Conservation (phyloP, 352 stramenopile species). For the Phytophthora capsici region DNA sequence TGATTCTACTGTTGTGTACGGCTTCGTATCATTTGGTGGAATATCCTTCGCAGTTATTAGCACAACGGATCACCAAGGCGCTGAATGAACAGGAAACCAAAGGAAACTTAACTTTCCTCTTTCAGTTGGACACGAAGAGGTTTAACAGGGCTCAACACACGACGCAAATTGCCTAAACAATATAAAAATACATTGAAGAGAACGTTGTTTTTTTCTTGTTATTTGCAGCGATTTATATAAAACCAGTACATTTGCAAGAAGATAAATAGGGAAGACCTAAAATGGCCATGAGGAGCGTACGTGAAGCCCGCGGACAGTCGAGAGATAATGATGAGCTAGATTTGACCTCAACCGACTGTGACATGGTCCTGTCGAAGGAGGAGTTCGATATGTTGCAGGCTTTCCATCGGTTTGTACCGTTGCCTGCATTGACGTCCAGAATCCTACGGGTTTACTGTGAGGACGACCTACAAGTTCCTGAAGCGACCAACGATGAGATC, state of each 20-base stretch:
- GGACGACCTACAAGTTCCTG: slow-evolving; percentile 56
- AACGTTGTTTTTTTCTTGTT: not conserved
- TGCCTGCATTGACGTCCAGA: slow-evolving; percentile 57
- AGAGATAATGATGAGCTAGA: slow-evolving; percentile 13
- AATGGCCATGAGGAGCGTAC: slow-evolving; percentile 21
- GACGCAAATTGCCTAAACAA: slow-evolving; percentile 29
- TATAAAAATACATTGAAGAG: slow-evolving; percentile 16
- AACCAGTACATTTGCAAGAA: slow-evolving; percentile 14
- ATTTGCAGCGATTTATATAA: slow-evolving; percentile 17
- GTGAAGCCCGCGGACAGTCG: slow-evolving; percentile 11
- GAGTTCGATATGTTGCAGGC: slow-evolving; percentile 65
- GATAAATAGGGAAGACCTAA: slow-evolving; percentile 11
- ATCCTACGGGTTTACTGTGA: slow-evolving; percentile 64
- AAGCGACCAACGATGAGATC: slow-evolving; percentile 14
- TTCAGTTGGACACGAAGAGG: slow-evolving; percentile 21
- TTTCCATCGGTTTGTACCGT: slow-evolving; percentile 60
- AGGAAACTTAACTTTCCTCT: slow-evolving; percentile 1
- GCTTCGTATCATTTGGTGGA: slow-evolving; percentile 53
- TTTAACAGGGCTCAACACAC: slow-evolving; percentile 10
- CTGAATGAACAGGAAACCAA: slow-evolving; percentile 34
- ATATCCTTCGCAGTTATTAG: slow-evolving; percentile 53
- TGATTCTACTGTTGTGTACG: slow-evolving; percentile 39
- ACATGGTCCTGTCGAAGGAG: slow-evolving; percentile 57
- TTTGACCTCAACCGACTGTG: slow-evolving; percentile 21
- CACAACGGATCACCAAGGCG: slow-evolving; percentile 34